A percentile compares a stretch with the other conserved stretches of the same genome.
Evolutionary conservation across 345 rosid genomes (phyloP).

Genomic region (Salix suchowensis): DNA sequence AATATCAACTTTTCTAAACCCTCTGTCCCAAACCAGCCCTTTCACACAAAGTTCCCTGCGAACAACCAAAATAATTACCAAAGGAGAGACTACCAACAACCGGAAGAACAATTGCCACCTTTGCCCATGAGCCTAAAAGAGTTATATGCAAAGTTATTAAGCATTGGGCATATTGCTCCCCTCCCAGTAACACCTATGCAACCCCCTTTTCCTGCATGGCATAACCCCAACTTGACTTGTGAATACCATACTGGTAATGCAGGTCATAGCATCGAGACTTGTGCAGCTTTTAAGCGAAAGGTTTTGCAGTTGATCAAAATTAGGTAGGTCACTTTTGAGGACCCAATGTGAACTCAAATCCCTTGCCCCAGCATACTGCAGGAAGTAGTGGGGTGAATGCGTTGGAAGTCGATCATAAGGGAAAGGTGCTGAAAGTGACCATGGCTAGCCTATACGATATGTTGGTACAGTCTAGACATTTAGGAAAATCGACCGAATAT

Average conservation of each 20-base stretch:
- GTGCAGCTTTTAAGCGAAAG: no score
- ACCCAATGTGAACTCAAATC: background rate
- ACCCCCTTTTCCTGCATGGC: no score
- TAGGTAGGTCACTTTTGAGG: background rate
- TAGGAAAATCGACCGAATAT: fast-evolving
- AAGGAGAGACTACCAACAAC: no score
- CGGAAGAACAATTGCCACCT: background rate
- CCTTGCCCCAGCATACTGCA: fast-evolving
- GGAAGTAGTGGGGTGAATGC: background rate
- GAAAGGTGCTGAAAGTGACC: background rate
- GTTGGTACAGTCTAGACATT: background rate
- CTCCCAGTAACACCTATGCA: background rate
- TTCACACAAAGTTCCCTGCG: no score
- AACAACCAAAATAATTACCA: no score
- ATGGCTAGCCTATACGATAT: fast-evolving
- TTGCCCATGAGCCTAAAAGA: background rate
- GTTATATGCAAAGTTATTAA: no score
- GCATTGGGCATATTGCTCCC: background rate
- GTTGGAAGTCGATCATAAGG: fast-evolving
- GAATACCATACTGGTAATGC: background rate
- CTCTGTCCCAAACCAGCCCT: no score
- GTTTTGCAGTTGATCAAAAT: no score
- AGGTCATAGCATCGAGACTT: background rate
- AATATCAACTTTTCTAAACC: background rate
- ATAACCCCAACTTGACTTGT: background rate